Conservation (phyloP, 305 asterid species). For the Salvia sclarea region DNA sequence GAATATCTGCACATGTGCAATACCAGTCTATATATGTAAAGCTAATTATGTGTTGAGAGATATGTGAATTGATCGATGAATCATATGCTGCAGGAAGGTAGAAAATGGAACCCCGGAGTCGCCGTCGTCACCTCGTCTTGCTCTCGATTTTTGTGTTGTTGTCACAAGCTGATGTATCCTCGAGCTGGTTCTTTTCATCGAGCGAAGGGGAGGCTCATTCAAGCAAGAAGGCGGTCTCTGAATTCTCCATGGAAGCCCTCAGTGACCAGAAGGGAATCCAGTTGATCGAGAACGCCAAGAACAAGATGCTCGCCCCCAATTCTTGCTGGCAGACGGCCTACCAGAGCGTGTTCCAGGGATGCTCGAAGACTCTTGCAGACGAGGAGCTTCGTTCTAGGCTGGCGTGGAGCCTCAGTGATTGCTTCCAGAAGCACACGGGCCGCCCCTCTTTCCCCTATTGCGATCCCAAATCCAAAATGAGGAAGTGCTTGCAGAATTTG, state of each 20-base stretch:
- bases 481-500: conserved; percentile 49
- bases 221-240: conserved; percentile 26
- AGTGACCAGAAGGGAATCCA: conserved; percentile 37
- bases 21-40: not conserved
- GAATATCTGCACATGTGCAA: not conserved
- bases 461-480: conserved; percentile 44
- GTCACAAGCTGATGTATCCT: conserved; percentile 30
- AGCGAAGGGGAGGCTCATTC: conserved; percentile 4
- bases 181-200: conserved; percentile 42
- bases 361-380: conserved; percentile 62
- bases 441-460: conserved; percentile 67
- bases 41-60: too few relatives aligned
- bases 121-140: not conserved
- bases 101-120: conserved; percentile 7
- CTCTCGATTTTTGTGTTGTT: conserved; percentile 27
- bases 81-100: conserved; percentile 25
- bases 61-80: not conserved
- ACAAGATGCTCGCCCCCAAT: conserved; percentile 38
- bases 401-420: conserved; percentile 84
- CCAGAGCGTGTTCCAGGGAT: conserved; percentile 46
- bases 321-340: conserved; percentile 54
- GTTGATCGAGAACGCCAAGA: conserved; percentile 40
- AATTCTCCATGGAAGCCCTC: conserved; percentile 43
- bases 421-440: conserved; percentile 74
- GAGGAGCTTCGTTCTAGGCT: conserved; percentile 65